These are phyloP conservation scores for Triticum timopheevii DNA, from an alignment of 176 grass and related monocot species.

Conservation along the genomic window DNA sequence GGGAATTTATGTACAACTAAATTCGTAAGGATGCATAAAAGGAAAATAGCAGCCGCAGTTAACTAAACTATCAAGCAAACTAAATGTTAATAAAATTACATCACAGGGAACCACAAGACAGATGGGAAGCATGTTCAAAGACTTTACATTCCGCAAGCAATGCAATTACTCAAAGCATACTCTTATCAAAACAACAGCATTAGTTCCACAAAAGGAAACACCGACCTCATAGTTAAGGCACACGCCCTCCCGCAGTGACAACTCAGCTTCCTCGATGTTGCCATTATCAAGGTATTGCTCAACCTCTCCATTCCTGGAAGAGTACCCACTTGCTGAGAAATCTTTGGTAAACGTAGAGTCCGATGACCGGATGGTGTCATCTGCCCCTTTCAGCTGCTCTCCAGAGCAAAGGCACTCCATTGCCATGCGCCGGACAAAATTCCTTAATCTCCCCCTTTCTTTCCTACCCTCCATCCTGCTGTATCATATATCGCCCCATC, in stretches of 20 bases:
- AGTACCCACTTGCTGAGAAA: slow-evolving; percentile 38
- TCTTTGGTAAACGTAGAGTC: slow-evolving; percentile 59
- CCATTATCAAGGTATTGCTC: slow-evolving; percentile 57
- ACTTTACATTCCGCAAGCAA: slow-evolving; percentile 8
- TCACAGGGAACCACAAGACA: slow-evolving; percentile 13
- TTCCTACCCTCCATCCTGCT: slow-evolving; percentile 53
- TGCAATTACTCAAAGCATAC: not conserved
- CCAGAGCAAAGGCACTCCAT: slow-evolving; percentile 98
- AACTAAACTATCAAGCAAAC: not conserved
- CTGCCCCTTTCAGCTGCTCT: slow-evolving; percentile 68
- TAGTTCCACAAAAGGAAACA: slow-evolving; percentile 20
- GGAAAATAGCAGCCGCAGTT: not conserved
- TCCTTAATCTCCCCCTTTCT: slow-evolving; percentile 26
- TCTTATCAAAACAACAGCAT: not conserved
- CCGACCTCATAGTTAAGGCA: slow-evolving; percentile 81
- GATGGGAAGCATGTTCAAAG: slow-evolving; percentile 20
- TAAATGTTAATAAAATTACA: slow-evolving; percentile 20
- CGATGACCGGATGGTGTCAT: slow-evolving; percentile 53
- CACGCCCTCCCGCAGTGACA: slow-evolving; percentile 75
- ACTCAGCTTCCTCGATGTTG: slow-evolving; percentile 85
- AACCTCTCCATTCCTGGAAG: slow-evolving; percentile 44
- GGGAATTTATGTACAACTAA: not conserved
- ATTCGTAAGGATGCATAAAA: not conserved
- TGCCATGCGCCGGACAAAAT: slow-evolving; percentile 30
- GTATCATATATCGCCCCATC: slow-evolving; percentile 32